Evolutionary conservation across 2,329 filamentous ascomycete genomes (phyloP).

Genomic region (Beauveria medogensis): DNA sequence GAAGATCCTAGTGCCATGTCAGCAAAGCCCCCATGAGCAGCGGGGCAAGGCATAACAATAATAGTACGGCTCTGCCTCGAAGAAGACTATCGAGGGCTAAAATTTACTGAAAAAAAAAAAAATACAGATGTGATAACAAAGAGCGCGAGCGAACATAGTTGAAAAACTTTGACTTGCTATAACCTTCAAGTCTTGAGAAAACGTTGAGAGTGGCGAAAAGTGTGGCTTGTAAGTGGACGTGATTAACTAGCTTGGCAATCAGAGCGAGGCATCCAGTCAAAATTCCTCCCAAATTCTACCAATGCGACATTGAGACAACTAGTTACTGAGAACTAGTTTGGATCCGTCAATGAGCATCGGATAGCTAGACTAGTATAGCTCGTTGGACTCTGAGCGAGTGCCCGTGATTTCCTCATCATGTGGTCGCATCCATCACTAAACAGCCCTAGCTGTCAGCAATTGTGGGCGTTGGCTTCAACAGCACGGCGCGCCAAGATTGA

Average conservation of each 20-base stretch:
- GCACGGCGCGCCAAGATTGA: too few species aligned
- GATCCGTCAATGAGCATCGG: neutral
- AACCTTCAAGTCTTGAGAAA: neutral
- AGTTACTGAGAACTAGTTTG: neutral
- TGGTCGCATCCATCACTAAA: neutral
- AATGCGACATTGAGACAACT: neutral
- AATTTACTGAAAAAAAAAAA: neutral
- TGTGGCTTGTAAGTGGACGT: too few species aligned
- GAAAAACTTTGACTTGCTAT: neutral
- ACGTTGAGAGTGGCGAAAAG: too few species aligned
- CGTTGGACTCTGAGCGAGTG: too few species aligned
- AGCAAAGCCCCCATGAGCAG: neutral
- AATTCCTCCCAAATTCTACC: neutral
- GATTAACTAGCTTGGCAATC: neutral
- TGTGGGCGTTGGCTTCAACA: too few species aligned
- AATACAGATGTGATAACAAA: neutral
- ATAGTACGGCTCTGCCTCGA: neutral
- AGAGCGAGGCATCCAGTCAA: neutral
- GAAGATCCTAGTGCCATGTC: neutral
- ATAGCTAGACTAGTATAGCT: neutral
- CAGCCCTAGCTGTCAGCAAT: neutral
- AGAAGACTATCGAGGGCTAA: too few species aligned
- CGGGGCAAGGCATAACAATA: neutral
- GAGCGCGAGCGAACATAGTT: too few species aligned
- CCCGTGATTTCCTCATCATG: too few species aligned